Base-by-base conservation (phyloP, 2,329 filamentous ascomycete genomes). In the Herpotrichia juniperi region DNA sequence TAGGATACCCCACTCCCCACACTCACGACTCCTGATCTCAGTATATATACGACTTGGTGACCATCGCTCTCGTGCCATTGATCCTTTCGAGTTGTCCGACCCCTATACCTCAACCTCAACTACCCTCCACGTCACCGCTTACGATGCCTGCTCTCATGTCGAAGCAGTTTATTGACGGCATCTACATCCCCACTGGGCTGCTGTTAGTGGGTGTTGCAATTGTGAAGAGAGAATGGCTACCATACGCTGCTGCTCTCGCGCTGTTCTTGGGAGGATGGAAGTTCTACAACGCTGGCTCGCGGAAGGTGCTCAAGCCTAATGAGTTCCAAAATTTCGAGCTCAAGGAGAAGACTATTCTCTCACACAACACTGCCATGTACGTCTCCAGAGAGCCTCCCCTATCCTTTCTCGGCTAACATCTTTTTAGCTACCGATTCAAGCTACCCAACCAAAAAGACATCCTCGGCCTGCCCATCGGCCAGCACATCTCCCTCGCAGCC, bases 281-380 rank as follows among this genome's bases (percentile, higher is more conserved):
- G 78, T 83, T 91, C 71, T 87, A 81, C 71, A 84, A 77, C 67
- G 85, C 84, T 68, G 91, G 87, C 72, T 82, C 87, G 57, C 86
- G 88, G 75, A 92, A 90, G 77, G 87, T 94, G 59, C 85, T 99
- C 64, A 93, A 93, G 79, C 91, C 93, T 26, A 86, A 87, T 63
- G 82, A 83, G 45, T 97, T 96, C 84, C 92, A 97, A 75, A 85
- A 96, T 52, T 97, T 97, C 72, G 88, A 91, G 74, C 87, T 99
- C 65, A 88, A 89, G 76, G 91, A 97, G 77, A 97, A 97, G 85
- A 97, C 88, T 12, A 84, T 96, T 61, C 88, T 97, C 69, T 96
- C 93, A 26, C 94, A 97, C 85, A 99, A 99, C 82, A 93, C 96
- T 54, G 93, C 93, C 76, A 96, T 99, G 89, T 92, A 78, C 70